phyloP scores from a whole-genome alignment of 371 early-diverging fungal species.

The Conidiobolus incongruus region DNA sequence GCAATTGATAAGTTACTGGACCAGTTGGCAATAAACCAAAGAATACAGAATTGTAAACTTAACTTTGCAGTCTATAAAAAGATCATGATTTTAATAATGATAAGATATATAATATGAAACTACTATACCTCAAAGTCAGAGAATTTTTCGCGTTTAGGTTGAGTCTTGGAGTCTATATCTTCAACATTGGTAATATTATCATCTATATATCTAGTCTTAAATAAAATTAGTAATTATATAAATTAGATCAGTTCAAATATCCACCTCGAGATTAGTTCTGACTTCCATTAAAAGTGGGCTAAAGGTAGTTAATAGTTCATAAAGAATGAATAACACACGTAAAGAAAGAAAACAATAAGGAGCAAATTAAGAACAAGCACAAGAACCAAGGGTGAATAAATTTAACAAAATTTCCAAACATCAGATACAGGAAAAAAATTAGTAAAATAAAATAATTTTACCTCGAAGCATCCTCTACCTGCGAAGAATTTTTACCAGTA shows the following conservation, averaged over 20 bases:
- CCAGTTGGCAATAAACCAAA: slow-evolving; percentile 64
- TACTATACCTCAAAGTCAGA: not conserved
- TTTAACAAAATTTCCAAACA: not conserved
- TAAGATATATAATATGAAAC: not conserved
- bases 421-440: not conserved
- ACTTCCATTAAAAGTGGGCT: too few relatives aligned
- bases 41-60: slow-evolving; percentile 44
- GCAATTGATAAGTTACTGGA: slow-evolving; percentile 51
- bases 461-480: not conserved
- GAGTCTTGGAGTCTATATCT: not conserved
- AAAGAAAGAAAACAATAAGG: too few relatives aligned
- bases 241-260: not conserved
- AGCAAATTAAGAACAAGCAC: not conserved
- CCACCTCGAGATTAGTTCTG: too few relatives aligned
- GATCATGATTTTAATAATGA: not conserved
- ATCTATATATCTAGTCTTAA: not conserved
- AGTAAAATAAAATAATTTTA: not conserved
- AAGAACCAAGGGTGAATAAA: not conserved
- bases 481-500: not conserved
- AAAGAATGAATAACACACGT: too few relatives aligned
- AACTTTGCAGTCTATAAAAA: slow-evolving; percentile 31
- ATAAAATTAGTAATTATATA: not conserved
- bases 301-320: too few relatives aligned
- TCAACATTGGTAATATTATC: not conserved
- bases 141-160: not conserved